Evolutionary conservation across 805 yeast genomes (phyloP), one percentile per base, ranked within the genome.

Genomic region (Isabelozyma pseudorhagii): DNA sequence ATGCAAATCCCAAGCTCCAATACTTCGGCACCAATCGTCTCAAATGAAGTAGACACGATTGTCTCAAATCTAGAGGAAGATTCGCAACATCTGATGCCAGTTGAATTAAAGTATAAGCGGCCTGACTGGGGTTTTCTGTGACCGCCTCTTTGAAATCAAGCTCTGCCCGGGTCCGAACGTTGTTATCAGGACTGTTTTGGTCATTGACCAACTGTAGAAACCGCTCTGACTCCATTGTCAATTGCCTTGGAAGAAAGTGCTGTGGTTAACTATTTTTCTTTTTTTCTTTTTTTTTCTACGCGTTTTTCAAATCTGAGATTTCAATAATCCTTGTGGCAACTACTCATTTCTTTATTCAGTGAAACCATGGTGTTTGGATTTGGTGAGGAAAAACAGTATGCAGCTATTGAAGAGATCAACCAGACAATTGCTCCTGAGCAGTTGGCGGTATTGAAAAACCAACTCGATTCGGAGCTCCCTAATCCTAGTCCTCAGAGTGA

Each of bases 1-100:
- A 83, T 47, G 80, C 84, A 64, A 91, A 90, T 0, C 88, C 96
- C 7, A 91, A 80, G 13, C 91, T 82, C 98, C 98, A 92, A 58
- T 79, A 82, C 56, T 75, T 69, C 0, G 91, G 87, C 1, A 89
- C 85, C 14, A 85, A 63, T 47, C 87, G 74, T 59, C 87, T 85
- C 55, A 89, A 63, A 52, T 87, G 83, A 34, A 89, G 68, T 39
- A 91, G 64, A 13, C 87, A 78, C 41, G 87, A 74, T 63, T 87
- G 96, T 56, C 87, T 72, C 0, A 75, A 50, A 4, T 77, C 64
- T 2, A 75, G 46, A 0, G 71, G 64, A 1, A 59, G 25, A 4
- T 54, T 56, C 1, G 54, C 25, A 44, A 46, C 70, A n/a, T 42
- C 57, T 1, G 64, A 25, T 0, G 84, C 79, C 18, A 80, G 61